Percentiles rank a stretch among this genome's conserved stretches.
Conservation (phyloP, 495 filamentous ascomycete genomes). For the Aspergillus sparsus region DNA sequence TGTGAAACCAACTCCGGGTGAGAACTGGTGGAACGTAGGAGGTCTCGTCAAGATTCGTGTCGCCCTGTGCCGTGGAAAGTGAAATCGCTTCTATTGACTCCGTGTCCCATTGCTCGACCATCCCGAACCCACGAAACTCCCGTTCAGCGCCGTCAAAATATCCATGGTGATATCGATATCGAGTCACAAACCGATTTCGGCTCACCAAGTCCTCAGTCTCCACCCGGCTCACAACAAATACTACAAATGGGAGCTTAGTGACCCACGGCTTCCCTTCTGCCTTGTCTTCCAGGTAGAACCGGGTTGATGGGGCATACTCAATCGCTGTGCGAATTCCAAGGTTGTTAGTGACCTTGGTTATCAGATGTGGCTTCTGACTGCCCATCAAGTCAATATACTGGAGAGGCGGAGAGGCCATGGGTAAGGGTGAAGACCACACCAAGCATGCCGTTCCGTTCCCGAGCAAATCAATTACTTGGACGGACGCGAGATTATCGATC, state of each 20-base stretch:
- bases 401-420: background rate
- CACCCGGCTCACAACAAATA: background rate
- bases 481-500: background rate
- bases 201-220: background rate
- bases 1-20: conserved; percentile 12
- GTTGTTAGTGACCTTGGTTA: background rate
- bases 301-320: conserved; percentile 3
- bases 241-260: conserved; percentile 7
- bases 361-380: background rate
- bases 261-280: conserved; percentile 4
- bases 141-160: conserved; percentile 7
- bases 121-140: conserved; percentile 10
- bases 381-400: conserved; percentile 5
- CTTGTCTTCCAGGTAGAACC: conserved; percentile 4
- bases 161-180: conserved; percentile 13
- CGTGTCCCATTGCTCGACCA: conserved; percentile 10
- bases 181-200: background rate
- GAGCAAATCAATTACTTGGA: conserved; percentile 4
- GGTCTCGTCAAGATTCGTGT: no score
- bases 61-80: background rate
- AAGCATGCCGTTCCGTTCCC: conserved; percentile 3
- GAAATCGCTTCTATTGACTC: background rate
- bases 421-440: background rate
- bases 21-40: background rate
- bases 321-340: background rate